These are phyloP conservation scores for Psidium friedrichsthalianum DNA, from an alignment of 345 rosid genomes.

Conservation along the genomic window DNA sequence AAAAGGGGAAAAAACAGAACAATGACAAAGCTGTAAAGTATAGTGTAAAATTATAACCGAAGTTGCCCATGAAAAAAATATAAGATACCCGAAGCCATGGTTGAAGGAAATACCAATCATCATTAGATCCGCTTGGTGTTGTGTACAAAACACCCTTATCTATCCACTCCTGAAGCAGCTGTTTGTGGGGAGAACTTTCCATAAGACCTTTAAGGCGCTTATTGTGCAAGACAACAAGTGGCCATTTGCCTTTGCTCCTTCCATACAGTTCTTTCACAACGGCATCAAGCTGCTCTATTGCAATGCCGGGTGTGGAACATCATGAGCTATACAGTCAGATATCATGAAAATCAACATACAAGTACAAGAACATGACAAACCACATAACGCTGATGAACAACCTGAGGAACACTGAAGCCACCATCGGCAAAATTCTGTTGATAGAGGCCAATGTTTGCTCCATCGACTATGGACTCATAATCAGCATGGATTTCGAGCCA, in stretches of 20 bases:
- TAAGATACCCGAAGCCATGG: background rate
- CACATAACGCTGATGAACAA: constrained; percentile 9
- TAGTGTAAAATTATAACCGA: background rate
- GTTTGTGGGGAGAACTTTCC: constrained; percentile 37
- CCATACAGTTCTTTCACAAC: constrained; percentile 51
- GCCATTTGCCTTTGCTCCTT: constrained; percentile 52
- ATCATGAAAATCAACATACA: background rate
- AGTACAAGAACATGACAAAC: background rate
- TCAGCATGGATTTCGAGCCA: constrained; percentile 57
- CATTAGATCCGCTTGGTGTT: constrained; percentile 87
- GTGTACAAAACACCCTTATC: constrained; percentile 44
- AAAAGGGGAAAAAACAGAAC: background rate
- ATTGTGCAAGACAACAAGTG: constrained; percentile 64
- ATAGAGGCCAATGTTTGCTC: constrained; percentile 85
- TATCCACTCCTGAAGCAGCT: constrained; percentile 60
- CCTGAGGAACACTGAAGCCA: constrained; percentile 71
- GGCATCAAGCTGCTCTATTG: constrained; percentile 76
- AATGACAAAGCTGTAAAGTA: background rate
- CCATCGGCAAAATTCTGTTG: constrained; percentile 90
- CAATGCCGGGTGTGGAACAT: constrained; percentile 7
- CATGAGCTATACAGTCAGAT: background rate
- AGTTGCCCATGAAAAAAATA: background rate
- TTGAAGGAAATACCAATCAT: constrained; percentile 52
- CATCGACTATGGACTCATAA: constrained; percentile 77
- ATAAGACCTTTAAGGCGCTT: constrained; percentile 55